A percentile compares a stretch with the other conserved stretches of the same genome.
These are phyloP conservation scores for Parietaria judaica DNA, from an alignment of 306 rosid genomes.

Conservation along the genomic window DNA sequence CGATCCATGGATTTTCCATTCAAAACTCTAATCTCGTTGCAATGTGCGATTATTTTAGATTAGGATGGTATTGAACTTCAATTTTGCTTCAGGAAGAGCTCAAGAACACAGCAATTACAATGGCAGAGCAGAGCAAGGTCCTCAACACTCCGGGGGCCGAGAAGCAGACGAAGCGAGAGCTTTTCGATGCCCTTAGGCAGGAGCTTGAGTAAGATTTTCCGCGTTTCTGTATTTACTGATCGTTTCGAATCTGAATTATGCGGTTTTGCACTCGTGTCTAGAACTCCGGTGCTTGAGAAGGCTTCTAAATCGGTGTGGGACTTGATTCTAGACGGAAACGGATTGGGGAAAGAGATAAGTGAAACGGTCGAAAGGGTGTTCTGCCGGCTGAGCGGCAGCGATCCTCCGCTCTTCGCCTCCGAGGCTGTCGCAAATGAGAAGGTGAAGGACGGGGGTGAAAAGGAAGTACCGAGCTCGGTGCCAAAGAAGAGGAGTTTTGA, in stretches of 20 bases:
- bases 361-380: conserved; percentile 80
- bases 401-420: conserved; percentile 72
- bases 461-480: conserved; percentile 28
- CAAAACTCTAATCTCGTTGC: no score
- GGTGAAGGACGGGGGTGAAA: conserved; percentile 39
- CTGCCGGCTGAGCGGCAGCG: conserved; percentile 79
- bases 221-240: background rate
- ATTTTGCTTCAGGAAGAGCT: conserved; percentile 64
- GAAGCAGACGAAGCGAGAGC: conserved; percentile 90
- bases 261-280: background rate
- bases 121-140: conserved; percentile 95
- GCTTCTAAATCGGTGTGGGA: conserved; percentile 99
- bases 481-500: conserved; percentile 65
- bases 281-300: conserved; percentile 83
- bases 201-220: conserved; percentile 72
- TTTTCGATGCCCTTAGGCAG: conserved; percentile 75
- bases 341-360: conserved; percentile 79
- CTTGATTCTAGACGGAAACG: conserved; percentile 65
- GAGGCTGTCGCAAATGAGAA: conserved; percentile 30
- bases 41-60: no score
- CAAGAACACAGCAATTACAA: conserved; percentile 69
- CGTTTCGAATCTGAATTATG: no score
- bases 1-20: no score
- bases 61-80: no score
- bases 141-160: conserved; percentile 92